These are phyloP conservation scores for Paxillus ammoniavirescens DNA, from an alignment of 768 basidiomycete species.

Conservation along the genomic window DNA sequence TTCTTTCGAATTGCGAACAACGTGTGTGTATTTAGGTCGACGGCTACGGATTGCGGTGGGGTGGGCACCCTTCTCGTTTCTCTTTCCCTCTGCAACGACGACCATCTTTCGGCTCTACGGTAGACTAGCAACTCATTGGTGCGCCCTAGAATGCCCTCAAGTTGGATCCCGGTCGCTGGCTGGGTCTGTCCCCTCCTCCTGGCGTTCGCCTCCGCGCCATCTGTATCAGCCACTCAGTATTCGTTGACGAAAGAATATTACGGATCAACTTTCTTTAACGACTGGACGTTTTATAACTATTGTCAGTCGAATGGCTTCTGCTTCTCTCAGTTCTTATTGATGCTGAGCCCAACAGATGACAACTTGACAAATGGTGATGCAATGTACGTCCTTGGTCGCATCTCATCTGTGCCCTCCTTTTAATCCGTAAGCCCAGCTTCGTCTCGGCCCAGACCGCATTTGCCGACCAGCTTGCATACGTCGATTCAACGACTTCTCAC, in stretches of 20 bases:
- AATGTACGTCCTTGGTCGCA: constrained; percentile 32
- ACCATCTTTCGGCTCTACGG: too few species aligned
- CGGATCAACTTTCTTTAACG: constrained; percentile 63
- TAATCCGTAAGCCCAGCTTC: constrained; percentile 37
- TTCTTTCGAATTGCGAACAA: neutral
- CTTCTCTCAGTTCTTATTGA: neutral
- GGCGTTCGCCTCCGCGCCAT: constrained; percentile 7
- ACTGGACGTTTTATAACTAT: constrained; percentile 62
- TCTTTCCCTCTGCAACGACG: neutral
- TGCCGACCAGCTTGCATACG: constrained; percentile 54
- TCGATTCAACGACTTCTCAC: constrained; percentile 61
- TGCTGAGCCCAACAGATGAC: constrained; percentile 43
- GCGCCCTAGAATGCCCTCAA: constrained; percentile 7
- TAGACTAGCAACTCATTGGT: neutral
- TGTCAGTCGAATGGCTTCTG: constrained; percentile 36
- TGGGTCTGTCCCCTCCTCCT: constrained; percentile 7
- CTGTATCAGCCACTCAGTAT: constrained; percentile 39
- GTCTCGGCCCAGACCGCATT: constrained; percentile 43
- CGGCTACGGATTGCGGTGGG: neutral
- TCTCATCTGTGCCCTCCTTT: neutral
- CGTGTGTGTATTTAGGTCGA: neutral
- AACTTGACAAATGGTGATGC: constrained; percentile 69
- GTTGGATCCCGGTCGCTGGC: neutral
- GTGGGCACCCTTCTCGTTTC: neutral
- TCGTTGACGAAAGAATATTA: constrained; percentile 54